These are phyloP conservation scores for Mallotus repandus DNA, from an alignment of 441 rosid species.

Conservation along the genomic window DNA sequence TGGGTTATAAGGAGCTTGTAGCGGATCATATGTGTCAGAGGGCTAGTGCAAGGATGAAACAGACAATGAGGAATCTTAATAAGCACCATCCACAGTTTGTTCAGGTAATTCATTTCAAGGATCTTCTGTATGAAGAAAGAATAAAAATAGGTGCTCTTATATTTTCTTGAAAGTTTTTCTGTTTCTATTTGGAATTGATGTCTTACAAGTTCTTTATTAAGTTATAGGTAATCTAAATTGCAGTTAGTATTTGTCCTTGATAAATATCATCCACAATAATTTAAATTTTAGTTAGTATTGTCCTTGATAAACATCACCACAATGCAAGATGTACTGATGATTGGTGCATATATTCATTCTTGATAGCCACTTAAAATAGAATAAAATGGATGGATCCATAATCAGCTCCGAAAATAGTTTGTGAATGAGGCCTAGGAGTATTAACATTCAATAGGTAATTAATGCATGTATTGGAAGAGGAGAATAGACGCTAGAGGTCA, in stretches of 20 bases:
- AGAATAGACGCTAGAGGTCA: too few relatives aligned
- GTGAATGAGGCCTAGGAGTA: neutral
- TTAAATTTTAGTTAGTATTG: too few relatives aligned
- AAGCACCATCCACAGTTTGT: constrained; percentile 5
- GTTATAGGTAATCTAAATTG: too few relatives aligned
- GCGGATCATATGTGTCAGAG: constrained; percentile 9
- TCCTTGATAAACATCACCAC: too few relatives aligned
- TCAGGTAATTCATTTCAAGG: constrained; percentile 20
- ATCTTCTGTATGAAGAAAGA: neutral
- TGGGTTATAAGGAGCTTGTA: constrained; percentile 8
- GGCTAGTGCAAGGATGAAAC: constrained; percentile 15
- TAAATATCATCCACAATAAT: too few relatives aligned
- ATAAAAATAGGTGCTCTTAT: neutral
- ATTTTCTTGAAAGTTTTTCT: constrained; percentile 4
- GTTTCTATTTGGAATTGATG: neutral
- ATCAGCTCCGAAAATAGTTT: neutral
- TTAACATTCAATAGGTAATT: neutral
- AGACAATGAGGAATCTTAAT: constrained; percentile 12
- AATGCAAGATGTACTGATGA: neutral
- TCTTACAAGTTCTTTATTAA: too few relatives aligned
- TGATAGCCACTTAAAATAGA: neutral
- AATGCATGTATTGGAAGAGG: too few relatives aligned
- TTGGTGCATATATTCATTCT: neutral
- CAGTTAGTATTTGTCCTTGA: too few relatives aligned
- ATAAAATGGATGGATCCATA: neutral